These are phyloP conservation scores for Ploettnerulaceae sp. DNA, from an alignment of 2,329 filamentous ascomycete genomes.

Conservation along the genomic window DNA sequence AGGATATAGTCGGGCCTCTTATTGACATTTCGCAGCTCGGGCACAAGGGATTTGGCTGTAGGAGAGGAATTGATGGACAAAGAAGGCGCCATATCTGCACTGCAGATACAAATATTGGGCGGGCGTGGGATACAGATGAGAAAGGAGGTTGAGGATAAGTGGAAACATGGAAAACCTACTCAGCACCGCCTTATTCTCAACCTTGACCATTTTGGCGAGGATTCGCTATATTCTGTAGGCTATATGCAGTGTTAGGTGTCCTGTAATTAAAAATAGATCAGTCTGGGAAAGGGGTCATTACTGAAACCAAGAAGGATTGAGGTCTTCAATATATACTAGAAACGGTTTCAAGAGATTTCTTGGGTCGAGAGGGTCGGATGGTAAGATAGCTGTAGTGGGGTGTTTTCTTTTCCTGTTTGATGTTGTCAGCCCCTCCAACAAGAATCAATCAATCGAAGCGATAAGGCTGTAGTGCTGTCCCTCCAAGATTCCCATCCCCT, in stretches of 20 bases:
- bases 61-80: constrained; percentile 4
- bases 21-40: constrained; percentile 10
- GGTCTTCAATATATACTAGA: constrained; percentile 1
- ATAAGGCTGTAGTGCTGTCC: constrained; percentile 9
- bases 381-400: constrained; percentile 19
- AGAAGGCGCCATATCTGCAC: constrained; percentile 4
- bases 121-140: constrained; percentile 2
- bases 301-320: constrained; percentile 2
- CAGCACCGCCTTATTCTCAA: constrained; percentile 65
- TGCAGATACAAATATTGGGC: neutral
- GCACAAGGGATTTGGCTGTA: constrained; percentile 5
- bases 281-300: neutral
- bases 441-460: constrained; percentile 10
- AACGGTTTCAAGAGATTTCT: constrained; percentile 17
- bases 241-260: constrained; percentile 20
- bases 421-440: constrained; percentile 20
- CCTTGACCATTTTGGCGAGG: constrained; percentile 54
- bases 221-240: constrained; percentile 19
- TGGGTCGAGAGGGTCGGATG: too few species aligned
- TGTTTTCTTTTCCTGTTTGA: constrained; percentile 22
- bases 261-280: constrained; percentile 10
- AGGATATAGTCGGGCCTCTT: constrained; percentile 37
- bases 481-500: neutral
- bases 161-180: constrained; percentile 43
- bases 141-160: constrained; percentile 29